A percentile compares a stretch with the other conserved stretches of the same genome.
phyloP scores from a whole-genome alignment of 805 yeast genomes.

The Pichia paraexigua region DNA sequence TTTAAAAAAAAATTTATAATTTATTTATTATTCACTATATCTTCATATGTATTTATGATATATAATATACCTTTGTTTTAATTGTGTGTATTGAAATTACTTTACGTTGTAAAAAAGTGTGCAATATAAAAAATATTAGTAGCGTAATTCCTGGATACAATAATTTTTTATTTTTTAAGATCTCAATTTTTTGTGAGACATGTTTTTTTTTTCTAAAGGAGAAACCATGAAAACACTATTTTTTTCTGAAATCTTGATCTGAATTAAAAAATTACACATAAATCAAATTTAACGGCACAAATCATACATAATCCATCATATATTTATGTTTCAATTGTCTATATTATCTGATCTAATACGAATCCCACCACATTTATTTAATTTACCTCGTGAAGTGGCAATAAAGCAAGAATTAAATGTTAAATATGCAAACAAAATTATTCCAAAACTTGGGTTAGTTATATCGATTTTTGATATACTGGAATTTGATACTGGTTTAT shows the following conservation, averaged over 20 bases:
- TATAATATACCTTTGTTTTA: background rate
- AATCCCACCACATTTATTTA: constrained; percentile 79
- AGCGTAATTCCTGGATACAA: too few species aligned
- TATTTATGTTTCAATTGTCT: constrained; percentile 73
- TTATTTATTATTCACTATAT: constrained; percentile 6
- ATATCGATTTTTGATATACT: constrained; percentile 77
- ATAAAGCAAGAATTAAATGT: constrained; percentile 72
- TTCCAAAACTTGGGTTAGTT: constrained; percentile 78
- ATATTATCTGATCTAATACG: constrained; percentile 77
- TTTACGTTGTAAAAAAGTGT: background rate
- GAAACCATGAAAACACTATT: too few species aligned
- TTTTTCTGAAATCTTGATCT: too few species aligned
- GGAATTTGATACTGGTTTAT: constrained; percentile 77
- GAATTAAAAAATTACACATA: background rate
- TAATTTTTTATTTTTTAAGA: background rate
- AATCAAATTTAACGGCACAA: background rate
- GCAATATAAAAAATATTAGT: background rate
- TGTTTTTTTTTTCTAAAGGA: background rate
- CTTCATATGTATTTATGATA: background rate
- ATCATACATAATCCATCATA: background rate
- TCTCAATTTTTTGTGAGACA: too few species aligned
- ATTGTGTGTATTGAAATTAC: background rate
- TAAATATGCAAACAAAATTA: constrained; percentile 80
- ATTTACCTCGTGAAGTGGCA: constrained; percentile 62
- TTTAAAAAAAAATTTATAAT: background rate